Evolutionary conservation across 139 green algal genomes (phyloP).

Genomic region (Haematococcus lacustris): DNA sequence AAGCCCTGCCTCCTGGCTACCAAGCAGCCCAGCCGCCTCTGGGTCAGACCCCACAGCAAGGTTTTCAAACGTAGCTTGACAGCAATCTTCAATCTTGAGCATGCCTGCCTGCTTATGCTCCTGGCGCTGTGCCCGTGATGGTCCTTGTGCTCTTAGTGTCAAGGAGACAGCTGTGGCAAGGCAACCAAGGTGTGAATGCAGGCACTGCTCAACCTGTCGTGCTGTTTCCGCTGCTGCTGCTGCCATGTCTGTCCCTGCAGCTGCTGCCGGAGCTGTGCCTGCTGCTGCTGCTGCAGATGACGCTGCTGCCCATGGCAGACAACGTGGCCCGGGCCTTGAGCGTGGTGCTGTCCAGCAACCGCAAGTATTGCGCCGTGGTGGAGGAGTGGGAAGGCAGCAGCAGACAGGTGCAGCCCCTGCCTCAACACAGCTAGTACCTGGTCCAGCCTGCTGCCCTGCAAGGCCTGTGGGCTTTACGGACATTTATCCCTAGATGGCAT

Average conservation of each 20-base stretch:
- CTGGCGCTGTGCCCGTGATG: not conserved
- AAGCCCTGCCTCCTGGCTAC: too few species aligned
- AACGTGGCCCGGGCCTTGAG: not conserved
- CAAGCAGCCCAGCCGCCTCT: too few species aligned
- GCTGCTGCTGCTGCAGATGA: constrained; percentile 9
- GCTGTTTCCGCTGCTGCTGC: not conserved
- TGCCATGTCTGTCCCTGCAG: too few species aligned
- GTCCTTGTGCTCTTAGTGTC: not conserved
- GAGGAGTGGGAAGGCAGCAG: constrained; percentile 11
- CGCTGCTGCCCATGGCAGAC: constrained; percentile 11
- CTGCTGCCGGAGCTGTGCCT: too few species aligned
- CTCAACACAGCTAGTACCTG: too few species aligned
- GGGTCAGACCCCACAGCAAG: too few species aligned
- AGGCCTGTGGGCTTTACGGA: not conserved
- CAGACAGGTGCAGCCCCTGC: not conserved
- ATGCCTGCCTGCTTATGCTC: not conserved
- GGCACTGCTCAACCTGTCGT: not conserved
- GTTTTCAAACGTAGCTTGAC: too few species aligned
- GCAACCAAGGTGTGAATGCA: not conserved
- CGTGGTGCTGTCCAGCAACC: constrained; percentile 20
- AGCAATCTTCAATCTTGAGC: too few species aligned
- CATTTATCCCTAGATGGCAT: not conserved
- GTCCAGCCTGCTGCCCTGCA: not conserved
- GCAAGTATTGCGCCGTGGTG: constrained; percentile 24
- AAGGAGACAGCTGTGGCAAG: not conserved